These are phyloP conservation scores for Linnemannia hyalina DNA, from an alignment of 192 early-diverging fungal genomes.

Conservation along the genomic window DNA sequence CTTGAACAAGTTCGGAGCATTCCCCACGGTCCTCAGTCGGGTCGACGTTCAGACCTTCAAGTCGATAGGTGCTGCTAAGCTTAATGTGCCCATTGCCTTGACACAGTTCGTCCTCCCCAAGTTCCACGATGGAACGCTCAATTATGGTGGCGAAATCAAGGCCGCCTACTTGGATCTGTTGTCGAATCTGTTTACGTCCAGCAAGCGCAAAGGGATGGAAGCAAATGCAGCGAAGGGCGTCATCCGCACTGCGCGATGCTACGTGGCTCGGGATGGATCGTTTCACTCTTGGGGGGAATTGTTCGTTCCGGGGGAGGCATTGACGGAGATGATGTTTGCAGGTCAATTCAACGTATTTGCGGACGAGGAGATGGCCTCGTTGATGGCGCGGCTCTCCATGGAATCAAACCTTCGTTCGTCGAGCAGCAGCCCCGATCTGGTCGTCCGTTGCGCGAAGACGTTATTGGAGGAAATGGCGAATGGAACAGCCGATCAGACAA, in stretches of 20 bases:
- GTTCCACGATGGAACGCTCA: background rate
- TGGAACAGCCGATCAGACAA: background rate
- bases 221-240: too few species aligned
- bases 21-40: background rate
- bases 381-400: background rate
- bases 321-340: background rate
- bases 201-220: background rate
- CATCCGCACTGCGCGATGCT: background rate
- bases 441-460: slow-evolving; percentile 7
- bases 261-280: background rate
- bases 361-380: background rate
- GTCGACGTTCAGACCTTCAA: background rate
- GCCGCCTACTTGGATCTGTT: background rate
- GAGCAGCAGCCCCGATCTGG: background rate
- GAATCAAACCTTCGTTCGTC: background rate
- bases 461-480: background rate
- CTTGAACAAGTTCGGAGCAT: background rate
- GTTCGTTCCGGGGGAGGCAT: background rate
- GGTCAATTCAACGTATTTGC: background rate
- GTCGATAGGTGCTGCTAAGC: background rate
- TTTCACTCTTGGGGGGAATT: background rate
- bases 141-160: background rate
- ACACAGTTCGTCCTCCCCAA: background rate
- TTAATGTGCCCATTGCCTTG: background rate
- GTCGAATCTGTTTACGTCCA: background rate